These are phyloP conservation scores for Cryphonectria nitschkei DNA, from an alignment of 2,329 filamentous ascomycete genomes.

Conservation along the genomic window DNA sequence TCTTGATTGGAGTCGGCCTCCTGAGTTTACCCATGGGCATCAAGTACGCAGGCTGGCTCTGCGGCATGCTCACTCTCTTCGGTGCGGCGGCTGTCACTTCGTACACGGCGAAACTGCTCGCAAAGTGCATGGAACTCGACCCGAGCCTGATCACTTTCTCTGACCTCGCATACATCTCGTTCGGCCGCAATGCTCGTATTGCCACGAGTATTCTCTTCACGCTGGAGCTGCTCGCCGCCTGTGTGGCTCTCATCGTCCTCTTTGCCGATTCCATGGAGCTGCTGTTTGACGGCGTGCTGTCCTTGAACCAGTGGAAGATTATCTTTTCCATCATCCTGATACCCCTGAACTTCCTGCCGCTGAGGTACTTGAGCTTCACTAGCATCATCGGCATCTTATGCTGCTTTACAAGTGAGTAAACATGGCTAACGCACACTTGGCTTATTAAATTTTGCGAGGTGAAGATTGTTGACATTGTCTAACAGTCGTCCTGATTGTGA, in stretches of 20 bases:
- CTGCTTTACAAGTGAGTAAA: conserved; percentile 78
- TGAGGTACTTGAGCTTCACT: conserved; percentile 84
- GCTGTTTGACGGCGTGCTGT: conserved; percentile 70
- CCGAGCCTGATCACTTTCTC: conserved; percentile 89
- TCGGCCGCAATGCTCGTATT: conserved; percentile 79
- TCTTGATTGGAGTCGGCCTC: conserved; percentile 86
- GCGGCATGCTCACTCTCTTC: conserved; percentile 75
- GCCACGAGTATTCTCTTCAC: conserved; percentile 86
- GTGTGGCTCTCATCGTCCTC: conserved; percentile 87
- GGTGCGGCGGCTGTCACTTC: conserved; percentile 76
- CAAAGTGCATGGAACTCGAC: conserved; percentile 88
- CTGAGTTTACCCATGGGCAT: conserved; percentile 87
- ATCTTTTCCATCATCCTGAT: conserved; percentile 78
- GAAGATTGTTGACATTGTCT: background rate
- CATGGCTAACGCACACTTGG: background rate
- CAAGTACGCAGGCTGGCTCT: conserved; percentile 85
- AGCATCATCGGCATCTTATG: conserved; percentile 91
- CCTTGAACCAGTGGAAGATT: conserved; percentile 78
- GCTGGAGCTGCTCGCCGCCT: conserved; percentile 83
- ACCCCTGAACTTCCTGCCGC: conserved; percentile 81
- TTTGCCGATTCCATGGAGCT: conserved; percentile 88
- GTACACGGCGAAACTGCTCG: conserved; percentile 84
- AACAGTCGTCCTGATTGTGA: conserved; percentile 79
- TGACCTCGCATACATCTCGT: conserved; percentile 88
- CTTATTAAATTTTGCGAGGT: background rate